Percentiles rank a stretch among this genome's conserved stretches.
Conservation (phyloP, 192 early-diverging fungal species). For the Rhizophagus prolifer region DNA sequence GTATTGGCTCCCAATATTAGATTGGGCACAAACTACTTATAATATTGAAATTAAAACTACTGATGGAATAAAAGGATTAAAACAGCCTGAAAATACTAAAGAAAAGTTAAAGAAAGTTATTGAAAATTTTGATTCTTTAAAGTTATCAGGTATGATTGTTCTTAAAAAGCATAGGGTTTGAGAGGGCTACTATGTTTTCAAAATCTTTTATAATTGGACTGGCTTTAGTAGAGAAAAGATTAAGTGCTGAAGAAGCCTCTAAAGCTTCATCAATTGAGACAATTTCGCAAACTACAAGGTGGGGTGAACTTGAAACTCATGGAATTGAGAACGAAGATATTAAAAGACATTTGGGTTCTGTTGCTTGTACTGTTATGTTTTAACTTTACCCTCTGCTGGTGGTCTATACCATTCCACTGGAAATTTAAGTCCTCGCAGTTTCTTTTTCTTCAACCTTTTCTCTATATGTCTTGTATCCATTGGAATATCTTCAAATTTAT, state of each 20-base stretch:
- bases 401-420: slow-evolving; percentile 17
- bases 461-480: slow-evolving; percentile 26
- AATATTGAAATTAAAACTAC: slow-evolving; percentile 71
- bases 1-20: slow-evolving; percentile 79
- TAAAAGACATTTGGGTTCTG: not conserved
- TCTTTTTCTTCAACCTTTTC: not conserved
- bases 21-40: slow-evolving; percentile 70
- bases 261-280: slow-evolving; percentile 83
- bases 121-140: slow-evolving; percentile 60
- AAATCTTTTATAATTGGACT: slow-evolving; percentile 92
- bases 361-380: not conserved
- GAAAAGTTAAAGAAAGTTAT: slow-evolving; percentile 56
- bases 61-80: slow-evolving; percentile 63
- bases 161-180: slow-evolving; percentile 66
- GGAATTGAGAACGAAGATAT: not conserved
- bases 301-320: slow-evolving; percentile 61
- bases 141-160: slow-evolving; percentile 59
- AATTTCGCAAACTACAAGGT: slow-evolving; percentile 80
- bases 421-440: not conserved
- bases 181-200: slow-evolving; percentile 77
- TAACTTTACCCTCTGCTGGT: not conserved
- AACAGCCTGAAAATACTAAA: slow-evolving; percentile 64
- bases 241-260: slow-evolving; percentile 76
- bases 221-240: slow-evolving; percentile 74
- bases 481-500: slow-evolving; percentile 28